Base-by-base conservation (phyloP, 2,329 filamentous ascomycete genomes). In the Cordyceps javanica region DNA sequence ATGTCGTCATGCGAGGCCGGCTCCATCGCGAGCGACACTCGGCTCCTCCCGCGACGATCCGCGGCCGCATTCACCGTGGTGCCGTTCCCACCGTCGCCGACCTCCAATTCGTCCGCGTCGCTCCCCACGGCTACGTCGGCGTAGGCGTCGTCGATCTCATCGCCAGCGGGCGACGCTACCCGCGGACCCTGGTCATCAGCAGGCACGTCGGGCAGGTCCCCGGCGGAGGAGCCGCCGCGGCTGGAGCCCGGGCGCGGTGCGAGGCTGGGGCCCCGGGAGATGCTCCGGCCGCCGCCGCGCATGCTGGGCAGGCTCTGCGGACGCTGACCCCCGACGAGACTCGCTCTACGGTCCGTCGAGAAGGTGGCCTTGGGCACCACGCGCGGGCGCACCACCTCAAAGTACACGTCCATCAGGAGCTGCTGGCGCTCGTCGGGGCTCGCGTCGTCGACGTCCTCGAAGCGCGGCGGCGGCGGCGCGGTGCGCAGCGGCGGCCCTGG, bases 401-500 rank as follows among this genome's bases (percentile, higher is more conserved):
- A 83, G 63, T 83, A 83, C 2, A 80, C 75, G 3, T 75, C 68
- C 71, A 83, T 76, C n/a, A 83, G 73, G 11, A 70, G 70, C 23
- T 73, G 67, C 60, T 82, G 78, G 34, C 78, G 74, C 16, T 77
- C 73, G 26, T 81, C 78, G 0, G 79, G 75, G 13, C 73, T 70
- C 0, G 75, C 76, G 10, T 73, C 68, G 56, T 76, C 72, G 34
- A 83, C 75, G 11, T 79, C 74, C 14, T 75, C 71, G 32, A 82
- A 78, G 3, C 65, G 64, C 2, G 64, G 60, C 4, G 57, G 49
- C n/a, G 64, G 60, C 5, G 58, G 46, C 23, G 49, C 44, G 23
- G 58, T 25, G 53, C 52, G 21, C 34, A 19, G 23, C 21, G n/a
- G 23, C 56, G 51, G 14, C 26, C 21, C 23, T 56, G 51, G 16